phyloP scores from a whole-genome alignment of 75 land plant genomes.

The Picea glauca region DNA sequence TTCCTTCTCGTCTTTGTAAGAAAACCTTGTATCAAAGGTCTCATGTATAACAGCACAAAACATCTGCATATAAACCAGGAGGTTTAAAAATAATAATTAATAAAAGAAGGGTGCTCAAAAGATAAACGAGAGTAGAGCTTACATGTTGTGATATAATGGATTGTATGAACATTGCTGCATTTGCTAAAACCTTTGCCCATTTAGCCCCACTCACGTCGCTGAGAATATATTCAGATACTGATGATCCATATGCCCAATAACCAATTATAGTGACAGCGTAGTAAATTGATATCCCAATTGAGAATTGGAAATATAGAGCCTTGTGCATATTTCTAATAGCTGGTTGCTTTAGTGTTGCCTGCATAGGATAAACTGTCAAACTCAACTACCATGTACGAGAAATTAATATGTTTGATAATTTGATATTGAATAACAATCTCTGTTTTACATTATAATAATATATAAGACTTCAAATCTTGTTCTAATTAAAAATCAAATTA shows the following conservation, averaged over 20 bases:
- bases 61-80: constrained; percentile 24
- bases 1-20: constrained; percentile 15
- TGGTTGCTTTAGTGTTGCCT: constrained; percentile 48
- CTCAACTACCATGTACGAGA: no score
- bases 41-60: constrained; percentile 48
- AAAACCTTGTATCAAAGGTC: constrained; percentile 39
- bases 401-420: no score
- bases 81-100: neutral
- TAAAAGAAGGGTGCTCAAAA: neutral
- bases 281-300: constrained; percentile 30
- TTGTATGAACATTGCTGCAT: constrained; percentile 38
- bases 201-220: constrained; percentile 40
- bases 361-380: neutral
- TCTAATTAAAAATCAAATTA: no score
- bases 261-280: constrained; percentile 42
- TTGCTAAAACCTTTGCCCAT: constrained; percentile 37
- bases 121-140: neutral
- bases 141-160: constrained; percentile 45
- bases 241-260: constrained; percentile 70
- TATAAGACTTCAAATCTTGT: no score
- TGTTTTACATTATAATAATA: no score
- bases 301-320: constrained; percentile 36
- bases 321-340: constrained; percentile 42
- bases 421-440: no score
- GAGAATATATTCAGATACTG: constrained; percentile 34